These are phyloP conservation scores for Kwoniella shivajii DNA, from an alignment of 1,284 basidiomycete genomes.

Conservation along the genomic window DNA sequence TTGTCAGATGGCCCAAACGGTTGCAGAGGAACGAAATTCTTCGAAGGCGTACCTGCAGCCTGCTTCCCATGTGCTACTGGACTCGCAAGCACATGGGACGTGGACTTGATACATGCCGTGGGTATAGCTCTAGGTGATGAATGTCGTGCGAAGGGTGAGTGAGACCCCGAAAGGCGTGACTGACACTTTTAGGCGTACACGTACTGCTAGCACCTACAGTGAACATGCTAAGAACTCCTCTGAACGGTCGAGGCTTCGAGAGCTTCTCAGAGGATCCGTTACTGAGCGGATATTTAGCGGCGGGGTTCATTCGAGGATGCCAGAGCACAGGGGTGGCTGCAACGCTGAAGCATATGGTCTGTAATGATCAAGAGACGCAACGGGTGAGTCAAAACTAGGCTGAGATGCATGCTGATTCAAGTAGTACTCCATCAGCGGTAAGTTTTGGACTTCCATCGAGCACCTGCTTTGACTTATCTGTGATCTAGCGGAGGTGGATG, in stretches of 20 bases:
- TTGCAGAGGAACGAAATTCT: constrained; percentile 11
- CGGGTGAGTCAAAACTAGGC: constrained; percentile 66
- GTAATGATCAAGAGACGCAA: constrained; percentile 16
- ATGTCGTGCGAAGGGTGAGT: constrained; percentile 61
- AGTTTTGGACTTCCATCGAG: background rate
- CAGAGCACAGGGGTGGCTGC: constrained; percentile 12
- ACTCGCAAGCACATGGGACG: constrained; percentile 72
- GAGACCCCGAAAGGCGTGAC: background rate
- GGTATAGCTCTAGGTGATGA: constrained; percentile 67
- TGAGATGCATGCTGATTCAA: background rate
- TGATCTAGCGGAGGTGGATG: constrained; percentile 50
- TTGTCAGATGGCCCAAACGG: constrained; percentile 12
- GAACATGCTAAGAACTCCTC: constrained; percentile 74
- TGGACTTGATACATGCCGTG: constrained; percentile 64
- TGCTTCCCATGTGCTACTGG: constrained; percentile 62
- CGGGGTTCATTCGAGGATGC: background rate
- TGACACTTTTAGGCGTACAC: constrained; percentile 56
- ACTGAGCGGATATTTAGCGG: constrained; percentile 8
- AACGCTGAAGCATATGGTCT: constrained; percentile 11
- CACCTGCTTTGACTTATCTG: background rate
- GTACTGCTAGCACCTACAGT: constrained; percentile 71
- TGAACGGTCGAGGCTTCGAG: constrained; percentile 65
- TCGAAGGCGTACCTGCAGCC: constrained; percentile 15
- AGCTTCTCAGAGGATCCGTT: constrained; percentile 25
- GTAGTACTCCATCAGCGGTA: constrained; percentile 16